Base-by-base conservation (phyloP, 768 basidiomycete genomes). In the Trametes maxima region DNA sequence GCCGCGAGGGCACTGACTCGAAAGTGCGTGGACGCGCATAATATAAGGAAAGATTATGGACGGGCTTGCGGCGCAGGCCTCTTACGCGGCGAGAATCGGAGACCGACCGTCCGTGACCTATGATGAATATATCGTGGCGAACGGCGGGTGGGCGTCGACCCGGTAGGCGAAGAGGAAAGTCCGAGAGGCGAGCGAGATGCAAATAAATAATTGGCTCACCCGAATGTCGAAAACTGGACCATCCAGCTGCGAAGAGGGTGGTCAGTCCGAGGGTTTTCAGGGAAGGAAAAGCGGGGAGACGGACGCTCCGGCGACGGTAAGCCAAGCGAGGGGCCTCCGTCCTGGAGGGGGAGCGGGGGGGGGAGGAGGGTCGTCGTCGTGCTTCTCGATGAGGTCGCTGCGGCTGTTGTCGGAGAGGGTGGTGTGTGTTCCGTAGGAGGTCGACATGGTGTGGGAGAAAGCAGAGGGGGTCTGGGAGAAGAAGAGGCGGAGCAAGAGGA, bases 271-370 rank as follows among this genome's bases (percentile, higher is more conserved):
- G 40, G 45, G 16, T 11, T 19, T 14, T 48, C 14, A 25, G 10
- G 12, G 17, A 1, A 22, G 24, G 22, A 45, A 13, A 21, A 35
- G 16, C 45, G 42, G 51, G 42, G 19, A 11, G 1, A 65, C 69
- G 42, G 17, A 70, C 69, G 64, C 65, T 46, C 69, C 69, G 37
- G 61, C 63, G 42, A 70, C 45, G n/a, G 67, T 66, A 13, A 68
- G 47, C 65, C 67, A 68, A 1, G 67, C 65, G 0, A 28, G 6
- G n/a, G 40, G 19, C 68, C 65, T 35, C 65, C 65, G 36, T 67
- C 19, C 61, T 63, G 14, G 59, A 59, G 19, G 21, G 14, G 33
- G 24, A 10, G 33, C 48, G 21, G 22, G 42, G 19, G 25, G 25
- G 35, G 52, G 3, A 24, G 43, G 19, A 19, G 54, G 14, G 2